phyloP scores from a whole-genome alignment of 2,329 filamentous ascomycete genomes.

The Orbilia blumenaviensis region DNA sequence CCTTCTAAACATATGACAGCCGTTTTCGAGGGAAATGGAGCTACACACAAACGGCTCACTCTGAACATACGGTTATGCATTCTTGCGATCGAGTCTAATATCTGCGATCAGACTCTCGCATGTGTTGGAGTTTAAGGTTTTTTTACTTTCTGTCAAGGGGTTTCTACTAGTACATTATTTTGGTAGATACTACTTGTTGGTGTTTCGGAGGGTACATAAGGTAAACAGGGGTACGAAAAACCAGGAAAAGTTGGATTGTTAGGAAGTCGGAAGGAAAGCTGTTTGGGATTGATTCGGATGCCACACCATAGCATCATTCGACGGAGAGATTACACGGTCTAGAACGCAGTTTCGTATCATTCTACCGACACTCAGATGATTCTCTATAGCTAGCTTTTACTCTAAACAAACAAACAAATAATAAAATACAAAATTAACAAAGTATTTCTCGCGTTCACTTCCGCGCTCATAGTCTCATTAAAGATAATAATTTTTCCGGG shows the following conservation, averaged over 20 bases:
- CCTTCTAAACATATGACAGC: neutral
- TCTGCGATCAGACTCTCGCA: neutral
- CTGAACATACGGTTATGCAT: neutral
- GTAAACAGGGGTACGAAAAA: neutral
- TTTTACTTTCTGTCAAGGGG: constrained; percentile 1
- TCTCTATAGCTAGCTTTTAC: constrained; percentile 16
- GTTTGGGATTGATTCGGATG: neutral
- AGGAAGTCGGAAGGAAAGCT: neutral
- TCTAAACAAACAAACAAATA: constrained; percentile 1
- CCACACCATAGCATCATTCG: neutral
- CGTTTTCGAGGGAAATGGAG: neutral
- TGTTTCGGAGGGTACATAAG: constrained; percentile 6
- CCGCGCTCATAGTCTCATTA: neutral
- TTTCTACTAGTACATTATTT: constrained; percentile 27
- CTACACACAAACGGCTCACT: constrained; percentile 9
- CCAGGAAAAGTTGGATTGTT: too few species aligned
- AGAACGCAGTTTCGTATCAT: neutral
- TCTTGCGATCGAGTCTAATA: constrained; percentile 11
- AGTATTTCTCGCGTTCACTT: neutral
- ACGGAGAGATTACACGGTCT: constrained; percentile 4
- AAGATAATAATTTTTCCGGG: neutral
- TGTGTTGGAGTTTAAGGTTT: constrained; percentile 29
- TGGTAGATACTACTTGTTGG: constrained; percentile 14
- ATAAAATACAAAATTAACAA: neutral
- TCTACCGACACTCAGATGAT: constrained; percentile 7